Evolutionary conservation across 805 yeast species (phyloP), one percentile per base, ranked within the genome.

Genomic region (Blastobotrys peoriensis): DNA sequence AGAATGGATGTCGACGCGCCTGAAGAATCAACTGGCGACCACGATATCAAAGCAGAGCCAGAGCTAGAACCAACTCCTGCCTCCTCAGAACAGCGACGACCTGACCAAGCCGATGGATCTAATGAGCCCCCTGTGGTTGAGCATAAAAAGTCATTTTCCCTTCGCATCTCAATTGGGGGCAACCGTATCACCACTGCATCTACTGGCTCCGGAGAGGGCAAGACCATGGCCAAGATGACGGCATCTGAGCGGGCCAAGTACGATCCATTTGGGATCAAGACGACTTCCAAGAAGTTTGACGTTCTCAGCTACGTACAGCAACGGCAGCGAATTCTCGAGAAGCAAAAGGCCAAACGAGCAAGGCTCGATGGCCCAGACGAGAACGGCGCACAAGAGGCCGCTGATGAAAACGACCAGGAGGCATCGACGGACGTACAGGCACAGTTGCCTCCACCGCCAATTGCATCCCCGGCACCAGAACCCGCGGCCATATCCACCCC

Each of bases 181-280:
- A 18, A 35, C 3, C 30, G 30, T 25, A 25, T 25, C 30, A 25
- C 30, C 8, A 25, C 30, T 25, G 30, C 30, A 8, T 25, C 30
- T 15, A 40, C 5, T 15, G 19, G 22, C 28, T 33, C 13, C 18
- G 25, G 36, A 19, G 15, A 25, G 30, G 16, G 19, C 27, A 28
- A 43, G 48, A 36, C 15, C 33, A 22, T n/a, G 38, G 36, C 22
- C n/a, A 43, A 25, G 20, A 43, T 22, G 47, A 40, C 47, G 13
- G 19, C 38, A 13, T 15, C 38, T 4, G 36, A 40, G 15, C 33
- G 36, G 17, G 17, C 36, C 5, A 27, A 37, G 16, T 35, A 33
- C 25, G 50, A 49, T 44, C 50, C 50, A 4, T 49, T 49, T 38
- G 50, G 43, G 4, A 16, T 49, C 30, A 41, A 36, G 21, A 21